Base-by-base conservation (phyloP, 2,329 filamentous ascomycete genomes). In the Sporothrix pallida region DNA sequence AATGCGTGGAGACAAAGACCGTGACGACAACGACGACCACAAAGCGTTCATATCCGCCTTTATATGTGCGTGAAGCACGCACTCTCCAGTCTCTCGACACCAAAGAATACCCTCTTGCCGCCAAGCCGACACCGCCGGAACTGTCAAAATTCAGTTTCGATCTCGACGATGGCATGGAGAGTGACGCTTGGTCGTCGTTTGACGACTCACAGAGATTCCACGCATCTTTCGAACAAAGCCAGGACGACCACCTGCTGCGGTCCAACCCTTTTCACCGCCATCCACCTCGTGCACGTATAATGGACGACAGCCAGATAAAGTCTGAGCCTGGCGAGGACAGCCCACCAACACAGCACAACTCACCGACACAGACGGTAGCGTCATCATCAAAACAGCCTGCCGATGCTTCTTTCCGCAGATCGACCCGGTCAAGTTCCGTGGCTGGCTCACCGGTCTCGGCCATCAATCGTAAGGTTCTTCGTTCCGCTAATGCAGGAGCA, bases 21-120 rank as follows among this genome's bases (percentile, higher is more conserved):
- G 90, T 97, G 75, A 97, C 95, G 1, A 98, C 95, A 0, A 98
- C 95, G 0, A 98, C 94, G 0, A 97, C 94, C 0, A 97, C 95
- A 1, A 93, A 94, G 76, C 91, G 81, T 87, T 93, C 82, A 82
- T 97, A 96, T 77, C 95, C 95, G 65, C 94, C 94, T n/a, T 86
- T 98, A 74, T 86, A 93, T 73, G 89, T 97, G 77, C 90, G 90
- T 76, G 89, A 93, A 74, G 92, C 93, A 31, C 89, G 89, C 71
- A 88, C 90, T 70, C 87, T 94, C 48, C 85, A 88, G 74, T 87
- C 91, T 72, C 89, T 97, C 74, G 94, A 98, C 81, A 87, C 92
- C 15, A 97, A 97, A 81, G 90, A 96, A 78, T 99, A 97, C 81
- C 96, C 96, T 54, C 86, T 99, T 44, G 95, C 95, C 52, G 87